Evolutionary conservation across 2,329 filamentous ascomycete genomes (phyloP), one percentile per base, ranked within the genome.

Genomic region (Aureobasidium sp.): DNA sequence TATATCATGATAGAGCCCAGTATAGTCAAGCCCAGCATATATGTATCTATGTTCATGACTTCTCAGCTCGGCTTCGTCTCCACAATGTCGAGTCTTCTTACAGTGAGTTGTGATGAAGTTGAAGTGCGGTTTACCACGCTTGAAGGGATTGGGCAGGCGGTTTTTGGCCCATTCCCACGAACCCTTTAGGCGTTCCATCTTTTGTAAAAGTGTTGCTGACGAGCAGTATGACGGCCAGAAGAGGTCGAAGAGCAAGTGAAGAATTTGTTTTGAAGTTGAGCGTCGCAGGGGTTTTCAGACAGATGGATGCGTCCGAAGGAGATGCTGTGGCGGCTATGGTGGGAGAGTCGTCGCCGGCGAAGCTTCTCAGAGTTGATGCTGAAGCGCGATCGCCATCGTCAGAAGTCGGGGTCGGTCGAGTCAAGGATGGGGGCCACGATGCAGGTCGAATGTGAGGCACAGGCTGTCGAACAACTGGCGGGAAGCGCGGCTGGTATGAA

Each of bases 31-130:
- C 82, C 79, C 62, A 97, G 81, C 65, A 99, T 87, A 77, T 91
- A 96, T 62, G 88, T 81, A 72, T 97, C 87, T 90, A 61, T 50
- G 15, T 22, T 40, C 14, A 19, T n/a, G 24, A 11, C 58, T 15
- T 45, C 27, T 44, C 22, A 45, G 54, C 45, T 17, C 27, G 17
- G 7, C 8, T 35, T 17, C 8, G 4, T 17, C 11, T 29, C 3
- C 17, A 24, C 9, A 29, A 17, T 14, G 11, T 42, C 5, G n/a
- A 27, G 50, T 11, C 67, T 50, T 49, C 84, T 74, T 76, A 90
- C 88, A 95, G 70, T 95, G 90, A 17, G 85, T 79, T 1, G 86
- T 86, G 64, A 94, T 91, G 72, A 93, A 95, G 76, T 90, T 91
- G 75, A 92, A 87, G 67, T 86, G 84, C 17, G 85, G 87, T 68